Evolutionary conservation across 495 filamentous ascomycete species (phyloP), one percentile per base, ranked within the genome.

Genomic region (Apiosordaria backusii): DNA sequence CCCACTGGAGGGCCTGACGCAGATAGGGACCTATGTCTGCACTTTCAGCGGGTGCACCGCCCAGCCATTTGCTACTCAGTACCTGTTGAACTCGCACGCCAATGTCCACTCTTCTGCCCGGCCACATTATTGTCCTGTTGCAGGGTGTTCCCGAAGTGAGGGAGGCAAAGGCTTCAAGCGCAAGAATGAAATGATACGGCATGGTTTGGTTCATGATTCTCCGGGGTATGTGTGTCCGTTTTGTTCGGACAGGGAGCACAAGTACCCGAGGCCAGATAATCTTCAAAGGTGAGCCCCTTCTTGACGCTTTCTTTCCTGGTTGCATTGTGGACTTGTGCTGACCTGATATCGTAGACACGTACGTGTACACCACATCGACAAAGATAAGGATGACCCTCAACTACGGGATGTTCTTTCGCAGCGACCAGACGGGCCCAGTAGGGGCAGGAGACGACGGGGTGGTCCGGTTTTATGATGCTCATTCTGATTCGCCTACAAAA

Each of bases 141-240:
- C 85, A 27, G 88, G 85, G 1, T 99, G 95, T 76, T 80, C 90
- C 22, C 86, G 95, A 35, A 88, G 86, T 6, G 85, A 91, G 67
- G 90, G 90, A 16, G 95, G 95, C 18, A 96, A 92, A 76, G 95
- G 96, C 0, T 99, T 99, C 83, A 99, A 99, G 76, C 87, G 96
- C 52, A 98, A 99, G 77, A 99, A 99, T 70, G 96, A 99, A 79
- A 98, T 99, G 96, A 97, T 98, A 66, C 85, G 95, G 21, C 95
- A 99, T 79, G 93, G 94, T 4, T 83, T 99, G 1, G 95, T 99
- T 2, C 95, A 99, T 72, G 89, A 92, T 65, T 97, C 92, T 7
- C 95, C 95, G 13, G 95, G 96, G 67, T 99, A 99, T 75, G 89
- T 97, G 40, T 99, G 96, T 77, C 95, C 95, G 1, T 98, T 97